These are phyloP conservation scores for Cardamine occulta DNA, from an alignment of 345 rosid species.

Conservation along the genomic window DNA sequence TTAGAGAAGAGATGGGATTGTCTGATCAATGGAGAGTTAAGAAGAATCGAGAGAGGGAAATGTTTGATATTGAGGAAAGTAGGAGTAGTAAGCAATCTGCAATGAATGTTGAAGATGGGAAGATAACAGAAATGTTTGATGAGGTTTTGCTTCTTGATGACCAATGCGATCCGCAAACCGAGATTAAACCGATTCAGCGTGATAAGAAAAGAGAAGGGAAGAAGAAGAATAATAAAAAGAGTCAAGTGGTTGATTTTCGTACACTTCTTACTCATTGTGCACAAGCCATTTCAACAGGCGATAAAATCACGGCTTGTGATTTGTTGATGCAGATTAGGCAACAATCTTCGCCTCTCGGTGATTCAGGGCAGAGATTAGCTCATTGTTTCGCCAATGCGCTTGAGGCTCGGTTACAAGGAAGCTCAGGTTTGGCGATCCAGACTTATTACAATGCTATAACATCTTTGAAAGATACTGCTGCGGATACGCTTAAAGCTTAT, in stretches of 20 bases:
- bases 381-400: conserved; percentile 80
- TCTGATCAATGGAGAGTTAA: conserved; percentile 42
- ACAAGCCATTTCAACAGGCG: conserved; percentile 72
- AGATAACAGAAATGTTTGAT: conserved; percentile 73
- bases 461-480: conserved; percentile 51
- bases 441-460: conserved; percentile 42
- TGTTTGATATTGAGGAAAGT: conserved; percentile 55
- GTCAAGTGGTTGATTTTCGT: conserved; percentile 71
- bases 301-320: conserved; percentile 67
- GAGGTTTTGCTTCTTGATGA: conserved; percentile 53
- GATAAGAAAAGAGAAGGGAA: conserved; percentile 45
- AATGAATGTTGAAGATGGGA: conserved; percentile 52
- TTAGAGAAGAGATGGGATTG: conserved; percentile 40
- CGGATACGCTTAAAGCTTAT: conserved; percentile 69
- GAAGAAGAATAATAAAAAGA: conserved; percentile 43
- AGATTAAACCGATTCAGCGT: conserved; percentile 15
- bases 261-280: conserved; percentile 70
- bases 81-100: conserved; percentile 72
- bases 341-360: conserved; percentile 67
- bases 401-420: conserved; percentile 72
- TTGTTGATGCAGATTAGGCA: conserved; percentile 69
- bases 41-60: conserved; percentile 63
- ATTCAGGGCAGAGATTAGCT: conserved; percentile 79
- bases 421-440: conserved; percentile 41
- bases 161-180: conserved; percentile 23